Evolutionary conservation across 805 yeast genomes (phyloP), one percentile per base, ranked within the genome.

Genomic region (Candida rishiriensis): DNA sequence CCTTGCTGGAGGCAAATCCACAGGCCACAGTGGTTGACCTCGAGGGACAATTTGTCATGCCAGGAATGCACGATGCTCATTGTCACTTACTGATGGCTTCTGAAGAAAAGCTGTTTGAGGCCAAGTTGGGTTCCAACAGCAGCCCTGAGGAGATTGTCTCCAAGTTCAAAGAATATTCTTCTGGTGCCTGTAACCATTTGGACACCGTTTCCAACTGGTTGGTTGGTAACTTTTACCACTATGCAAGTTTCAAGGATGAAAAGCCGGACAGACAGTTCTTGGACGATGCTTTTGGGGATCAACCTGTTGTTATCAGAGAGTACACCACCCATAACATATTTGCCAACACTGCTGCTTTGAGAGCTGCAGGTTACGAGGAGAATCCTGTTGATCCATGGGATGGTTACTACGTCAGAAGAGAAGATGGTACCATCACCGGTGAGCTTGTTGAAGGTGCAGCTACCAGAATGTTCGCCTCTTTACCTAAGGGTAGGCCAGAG

Each of bases 61-160:
- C 61, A 29, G 61, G 61, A 17, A 54, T 56, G 57, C 61, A 56
- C 42, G 61, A 56, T 44, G 59, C n/a, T n/a, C n/a, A n/a, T n/a
- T n/a, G n/a, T n/a, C n/a, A n/a, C n/a, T n/a, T n/a, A n/a, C n/a
- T n/a, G n/a, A n/a, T n/a, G n/a, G n/a, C n/a, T n/a, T n/a, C n/a
- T n/a, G n/a, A n/a, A n/a, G n/a, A n/a, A n/a, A n/a, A n/a, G n/a
- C n/a, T n/a, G n/a, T n/a, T n/a, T n/a, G n/a, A n/a, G n/a, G n/a
- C n/a, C n/a, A n/a, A n/a, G n/a, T n/a, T n/a, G n/a, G n/a, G n/a
- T n/a, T n/a, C n/a, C n/a, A n/a, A n/a, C n/a, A n/a, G n/a, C n/a
- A n/a, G n/a, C n/a, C n/a, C n/a, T n/a, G n/a, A n/a, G n/a, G n/a
- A n/a, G n/a, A n/a, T n/a, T n/a, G n/a, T n/a, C n/a, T n/a, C n/a